Base-by-base conservation (phyloP, 2,329 filamentous ascomycete genomes). In the Colletotrichum sp. region DNA sequence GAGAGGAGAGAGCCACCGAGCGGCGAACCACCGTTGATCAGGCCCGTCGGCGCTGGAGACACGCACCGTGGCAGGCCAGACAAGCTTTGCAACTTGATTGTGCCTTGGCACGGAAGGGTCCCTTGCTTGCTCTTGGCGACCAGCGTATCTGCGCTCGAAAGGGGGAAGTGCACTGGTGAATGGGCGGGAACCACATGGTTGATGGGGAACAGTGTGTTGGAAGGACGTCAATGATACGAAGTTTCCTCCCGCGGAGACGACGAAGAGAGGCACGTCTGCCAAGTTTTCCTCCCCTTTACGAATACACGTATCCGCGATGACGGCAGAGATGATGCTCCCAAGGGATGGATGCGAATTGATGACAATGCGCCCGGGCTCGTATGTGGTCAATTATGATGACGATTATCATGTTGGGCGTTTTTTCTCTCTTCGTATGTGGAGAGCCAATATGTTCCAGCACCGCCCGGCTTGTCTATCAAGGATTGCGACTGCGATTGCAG, bases 41-140 rank as follows among this genome's bases (percentile, higher is more conserved):
- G 36, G 55, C 39, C 55, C 34, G 36, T 39, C 63, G 36, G 52
- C 49, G 67, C 44, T 74, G 71, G 62, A 57, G 24, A 26, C 60
- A 32, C 16, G 30, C 30, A 24, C 16, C 24, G 32, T 21, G n/a
- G 55, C 24, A 24, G 44, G 39, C 13, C 44, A 72, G 69, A 72
- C 69, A 76, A 76, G 69, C 73, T 76, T 76, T 76, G 64, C 64
- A 24, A 72, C 28, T 64, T 76, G 69, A 72, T 72, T 68, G 57
- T 68, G 69, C 44, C 73, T 68, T 76, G 73, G 69, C 69, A 68
- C 63, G 69, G 69, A 68, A 49, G 32, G 26, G 21, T 55, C 70
- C 69, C 55, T 73, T 36, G 64, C 57, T 57, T 32, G 39, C 34
- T 64, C 73, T 76, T 73, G 73, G 73, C 73, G 10, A 52, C 44